Percentiles rank a stretch among this genome's conserved stretches.
Conservation (phyloP, 2,329 filamentous ascomycete species). For the Neoscytalidium dimidiatum region DNA sequence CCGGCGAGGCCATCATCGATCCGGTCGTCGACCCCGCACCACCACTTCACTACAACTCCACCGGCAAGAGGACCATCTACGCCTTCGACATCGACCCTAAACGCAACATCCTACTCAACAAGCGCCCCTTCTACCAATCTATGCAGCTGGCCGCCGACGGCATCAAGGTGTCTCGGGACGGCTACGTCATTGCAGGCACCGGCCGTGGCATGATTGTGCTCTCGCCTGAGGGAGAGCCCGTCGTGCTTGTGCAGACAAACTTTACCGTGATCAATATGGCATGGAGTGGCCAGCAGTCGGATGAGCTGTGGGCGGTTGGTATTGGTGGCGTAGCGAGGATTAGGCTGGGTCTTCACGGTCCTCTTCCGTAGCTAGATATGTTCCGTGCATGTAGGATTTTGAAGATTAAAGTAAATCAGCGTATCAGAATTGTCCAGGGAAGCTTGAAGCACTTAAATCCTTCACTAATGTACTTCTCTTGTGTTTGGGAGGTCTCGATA, state of each 20-base stretch:
- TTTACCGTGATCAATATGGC: neutral
- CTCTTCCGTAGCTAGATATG: neutral
- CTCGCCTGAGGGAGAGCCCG: neutral
- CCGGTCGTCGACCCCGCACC: neutral
- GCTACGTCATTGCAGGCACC: neutral
- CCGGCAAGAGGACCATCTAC: neutral
- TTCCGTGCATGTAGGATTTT: neutral
- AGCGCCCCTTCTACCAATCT: neutral
- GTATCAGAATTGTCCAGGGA: too few relatives aligned
- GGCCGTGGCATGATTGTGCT: neutral
- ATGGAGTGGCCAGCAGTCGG: neutral
- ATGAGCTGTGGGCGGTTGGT: neutral
- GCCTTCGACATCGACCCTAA: neutral
- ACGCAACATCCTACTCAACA: neutral
- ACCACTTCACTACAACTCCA: neutral
- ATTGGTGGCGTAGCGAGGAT: neutral
- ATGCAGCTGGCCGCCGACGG: neutral
- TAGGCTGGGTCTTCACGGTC: neutral
- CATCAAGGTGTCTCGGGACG: neutral
- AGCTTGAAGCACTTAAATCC: too few relatives aligned
- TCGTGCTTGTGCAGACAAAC: conserved; percentile 2
- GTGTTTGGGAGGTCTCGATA: too few relatives aligned
- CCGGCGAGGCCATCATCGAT: neutral
- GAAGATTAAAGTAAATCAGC: too few relatives aligned
- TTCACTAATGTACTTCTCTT: too few relatives aligned